A percentile compares a stretch with the other conserved stretches of the same genome.
These are phyloP conservation scores for Pythium periplocum DNA, from an alignment of 352 stramenopile species.

Conservation along the genomic window DNA sequence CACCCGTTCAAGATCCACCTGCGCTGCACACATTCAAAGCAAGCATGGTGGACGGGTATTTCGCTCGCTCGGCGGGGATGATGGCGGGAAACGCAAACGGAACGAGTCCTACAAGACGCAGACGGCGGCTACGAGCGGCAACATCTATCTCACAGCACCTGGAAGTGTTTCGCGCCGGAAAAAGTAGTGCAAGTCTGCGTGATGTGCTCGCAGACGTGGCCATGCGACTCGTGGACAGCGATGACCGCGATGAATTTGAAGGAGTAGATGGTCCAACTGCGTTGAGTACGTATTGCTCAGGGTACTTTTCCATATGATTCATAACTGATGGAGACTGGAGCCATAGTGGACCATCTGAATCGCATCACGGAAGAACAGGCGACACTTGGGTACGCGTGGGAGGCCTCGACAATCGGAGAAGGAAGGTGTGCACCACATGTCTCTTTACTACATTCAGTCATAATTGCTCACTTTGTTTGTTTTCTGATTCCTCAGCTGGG, in stretches of 20 bases:
- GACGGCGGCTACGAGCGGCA: background rate
- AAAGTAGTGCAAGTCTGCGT: constrained; percentile 22
- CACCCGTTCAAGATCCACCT: no score
- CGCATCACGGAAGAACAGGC: constrained; percentile 53
- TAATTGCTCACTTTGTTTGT: no score
- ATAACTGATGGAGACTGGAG: background rate
- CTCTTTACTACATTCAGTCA: no score
- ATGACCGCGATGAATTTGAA: constrained; percentile 52
- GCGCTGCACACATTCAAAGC: no score
- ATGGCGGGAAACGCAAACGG: background rate
- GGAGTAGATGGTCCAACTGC: constrained; percentile 46
- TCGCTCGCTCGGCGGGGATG: constrained; percentile 4
- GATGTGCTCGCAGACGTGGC: constrained; percentile 49
- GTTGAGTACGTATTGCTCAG: constrained; percentile 32
- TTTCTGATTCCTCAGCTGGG: constrained; percentile 25
- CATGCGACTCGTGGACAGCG: constrained; percentile 42
- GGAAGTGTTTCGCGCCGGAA: constrained; percentile 35
- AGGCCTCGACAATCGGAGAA: constrained; percentile 28
- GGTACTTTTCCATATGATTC: constrained; percentile 37
- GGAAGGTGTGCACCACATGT: constrained; percentile 8
- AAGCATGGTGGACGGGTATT: constrained; percentile 16
- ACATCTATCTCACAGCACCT: constrained; percentile 29
- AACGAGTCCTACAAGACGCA: background rate
- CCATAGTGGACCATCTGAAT: constrained; percentile 50
- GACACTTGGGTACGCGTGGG: constrained; percentile 33